phyloP scores from a whole-genome alignment of 495 filamentous ascomycete species.

The Xylaria curta region DNA sequence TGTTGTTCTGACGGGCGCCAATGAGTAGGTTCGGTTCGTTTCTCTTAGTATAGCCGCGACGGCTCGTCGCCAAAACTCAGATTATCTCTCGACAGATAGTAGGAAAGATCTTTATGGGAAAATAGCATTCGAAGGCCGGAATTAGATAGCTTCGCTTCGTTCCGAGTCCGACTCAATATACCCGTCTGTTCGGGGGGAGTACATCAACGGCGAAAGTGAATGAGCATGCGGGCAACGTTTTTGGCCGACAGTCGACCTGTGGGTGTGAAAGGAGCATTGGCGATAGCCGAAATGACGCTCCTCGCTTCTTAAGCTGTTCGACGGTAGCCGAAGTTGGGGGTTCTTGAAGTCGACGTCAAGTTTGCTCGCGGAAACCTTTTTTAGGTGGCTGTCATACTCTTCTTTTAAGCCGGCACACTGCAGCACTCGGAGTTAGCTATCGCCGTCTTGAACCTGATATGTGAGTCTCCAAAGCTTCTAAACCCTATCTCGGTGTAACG shows the following conservation, averaged over 20 bases:
- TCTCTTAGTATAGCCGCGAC: not conserved
- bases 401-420: conserved; percentile 44
- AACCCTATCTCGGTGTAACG: not conserved
- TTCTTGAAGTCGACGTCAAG: conserved; percentile 56
- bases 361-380: conserved; percentile 49
- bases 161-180: conserved; percentile 38
- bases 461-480: not conserved
- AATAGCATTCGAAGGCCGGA: conserved; percentile 30
- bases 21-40: not conserved
- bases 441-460: no score
- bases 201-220: conserved; percentile 27
- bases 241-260: conserved; percentile 52
- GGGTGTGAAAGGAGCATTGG: conserved; percentile 56
- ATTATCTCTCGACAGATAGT: not conserved
- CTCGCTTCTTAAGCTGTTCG: conserved; percentile 51
- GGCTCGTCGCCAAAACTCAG: not conserved
- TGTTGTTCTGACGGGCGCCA: not conserved
- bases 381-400: conserved; percentile 51
- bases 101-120: not conserved
- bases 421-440: not conserved
- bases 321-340: conserved; percentile 54
- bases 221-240: conserved; percentile 48
- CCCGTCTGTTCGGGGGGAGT: conserved; percentile 30
- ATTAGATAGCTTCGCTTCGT: conserved; percentile 29
- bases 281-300: conserved; percentile 57